phyloP scores from a whole-genome alignment of 345 rosid genomes.

The Clausena lansium region DNA sequence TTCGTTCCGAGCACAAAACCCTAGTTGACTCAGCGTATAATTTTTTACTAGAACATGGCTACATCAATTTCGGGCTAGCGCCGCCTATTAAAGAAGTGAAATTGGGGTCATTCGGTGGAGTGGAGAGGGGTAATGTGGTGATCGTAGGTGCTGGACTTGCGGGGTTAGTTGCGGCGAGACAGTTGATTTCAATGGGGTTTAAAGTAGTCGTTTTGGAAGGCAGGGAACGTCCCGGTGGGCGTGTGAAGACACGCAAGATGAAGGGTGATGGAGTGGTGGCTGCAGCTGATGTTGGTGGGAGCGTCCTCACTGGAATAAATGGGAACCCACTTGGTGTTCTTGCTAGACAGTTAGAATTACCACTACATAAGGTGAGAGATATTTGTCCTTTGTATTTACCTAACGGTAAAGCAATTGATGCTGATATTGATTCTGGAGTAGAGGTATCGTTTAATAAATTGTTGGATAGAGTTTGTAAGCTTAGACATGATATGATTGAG shows the following conservation, averaged over 20 bases:
- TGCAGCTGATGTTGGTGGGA: constrained; percentile 86
- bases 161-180: constrained; percentile 87
- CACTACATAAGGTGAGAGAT: constrained; percentile 96
- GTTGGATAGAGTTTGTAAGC: constrained; percentile 90
- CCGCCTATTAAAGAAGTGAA: constrained; percentile 71
- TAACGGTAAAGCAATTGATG: constrained; percentile 69
- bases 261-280: constrained; percentile 76
- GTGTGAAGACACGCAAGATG: constrained; percentile 81
- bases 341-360: constrained; percentile 80
- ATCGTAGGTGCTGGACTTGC: constrained; percentile 87
- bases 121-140: constrained; percentile 70
- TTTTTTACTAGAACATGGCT: constrained; percentile 80
- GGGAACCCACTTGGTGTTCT: constrained; percentile 94
- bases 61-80: constrained; percentile 78
- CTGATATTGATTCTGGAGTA: constrained; percentile 72
- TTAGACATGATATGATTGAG: constrained; percentile 92
- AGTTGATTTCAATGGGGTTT: constrained; percentile 79
- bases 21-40: constrained; percentile 71
- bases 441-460: constrained; percentile 85
- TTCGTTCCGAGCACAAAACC: constrained; percentile 62
- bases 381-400: constrained; percentile 89
- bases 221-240: constrained; percentile 77
- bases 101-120: constrained; percentile 43
- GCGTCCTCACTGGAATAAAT: constrained; percentile 93
- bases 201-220: constrained; percentile 91